Conservation (phyloP, 2,329 filamentous ascomycete species). For the Alternaria triticina region DNA sequence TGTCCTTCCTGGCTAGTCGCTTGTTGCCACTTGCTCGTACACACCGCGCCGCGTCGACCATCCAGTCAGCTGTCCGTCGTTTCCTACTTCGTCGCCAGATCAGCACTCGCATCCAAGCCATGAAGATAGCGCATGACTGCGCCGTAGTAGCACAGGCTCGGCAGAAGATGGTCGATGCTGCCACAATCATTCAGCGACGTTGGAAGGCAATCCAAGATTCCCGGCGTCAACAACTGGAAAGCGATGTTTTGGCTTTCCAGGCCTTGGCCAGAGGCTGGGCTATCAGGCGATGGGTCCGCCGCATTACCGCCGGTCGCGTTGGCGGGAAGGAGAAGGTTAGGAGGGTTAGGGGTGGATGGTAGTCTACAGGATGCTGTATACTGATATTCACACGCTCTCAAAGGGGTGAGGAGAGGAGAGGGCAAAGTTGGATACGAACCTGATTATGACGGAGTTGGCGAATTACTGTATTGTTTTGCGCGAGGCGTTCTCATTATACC, state of each 20-base stretch:
- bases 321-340: conserved; percentile 44
- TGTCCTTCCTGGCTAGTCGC: conserved; percentile 66
- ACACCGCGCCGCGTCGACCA: conserved; percentile 58
- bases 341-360: conserved; percentile 48
- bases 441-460: neutral
- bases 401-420: neutral
- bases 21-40: conserved; percentile 59
- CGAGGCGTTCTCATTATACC: neutral
- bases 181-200: conserved; percentile 52
- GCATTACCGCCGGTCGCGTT: conserved; percentile 33
- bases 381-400: neutral
- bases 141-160: conserved; percentile 55
- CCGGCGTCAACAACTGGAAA: conserved; percentile 45
- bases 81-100: conserved; percentile 37
- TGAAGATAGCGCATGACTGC: conserved; percentile 56
- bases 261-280: conserved; percentile 51
- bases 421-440: neutral
- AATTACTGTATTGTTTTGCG: neutral
- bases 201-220: conserved; percentile 51
- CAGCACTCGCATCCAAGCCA: conserved; percentile 45
- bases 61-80: conserved; percentile 61
- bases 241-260: conserved; percentile 52
- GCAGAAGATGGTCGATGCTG: conserved; percentile 50
- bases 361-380: neutral
- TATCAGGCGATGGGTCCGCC: conserved; percentile 40